Base-by-base conservation (phyloP, 73 alveolate species). In the Uronychia binucleata region DNA sequence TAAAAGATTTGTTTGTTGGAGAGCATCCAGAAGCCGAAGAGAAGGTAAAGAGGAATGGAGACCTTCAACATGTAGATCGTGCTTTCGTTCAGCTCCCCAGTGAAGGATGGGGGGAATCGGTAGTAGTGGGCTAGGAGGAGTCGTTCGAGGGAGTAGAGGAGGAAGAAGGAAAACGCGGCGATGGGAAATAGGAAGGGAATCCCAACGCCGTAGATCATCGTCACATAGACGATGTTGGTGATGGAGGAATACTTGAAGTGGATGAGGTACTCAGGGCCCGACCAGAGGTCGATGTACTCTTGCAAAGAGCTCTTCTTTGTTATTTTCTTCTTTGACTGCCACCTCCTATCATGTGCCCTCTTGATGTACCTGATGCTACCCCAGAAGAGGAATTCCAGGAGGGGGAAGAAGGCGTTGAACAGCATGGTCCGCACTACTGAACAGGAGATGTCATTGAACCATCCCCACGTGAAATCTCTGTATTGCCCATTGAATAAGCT, bases 201-300 rank as follows among this genome's bases (percentile, higher is more conserved):
- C 58, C 89, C 93, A 1, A 81, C 75, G 32, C 88, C 86, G 75
- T 86, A 80, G 80, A 80, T 81, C 85, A 86, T 77, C 27, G 88
- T 83, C 30, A 86, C 87, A 77, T 80, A 86, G 75, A 80, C 46
- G 60, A 86, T 78, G 74, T 83, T 83, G 33, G 59, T 57, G 31
- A 86, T 74, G 28, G 83, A 82, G 30, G 93, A 86, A 57, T 86
- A 86, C 82, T 77, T 86, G 82, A 80, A 86, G 0, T 81, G 87
- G 82, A 86, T 86, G 81, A 80, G 58, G 46, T 59, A 86, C 57
- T 86, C 93, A 26, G 93, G 93, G 19, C 93, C 93, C 0, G 84
- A 33, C 57, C 80, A 86, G 67, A 86, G 29, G 28, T 86, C 93
- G 76, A 86, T 84, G 74, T 83, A 86, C 28, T 58, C 74, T 29